These are phyloP conservation scores for Quercus glauca DNA, from an alignment of 306 rosid genomes.

Conservation along the genomic window DNA sequence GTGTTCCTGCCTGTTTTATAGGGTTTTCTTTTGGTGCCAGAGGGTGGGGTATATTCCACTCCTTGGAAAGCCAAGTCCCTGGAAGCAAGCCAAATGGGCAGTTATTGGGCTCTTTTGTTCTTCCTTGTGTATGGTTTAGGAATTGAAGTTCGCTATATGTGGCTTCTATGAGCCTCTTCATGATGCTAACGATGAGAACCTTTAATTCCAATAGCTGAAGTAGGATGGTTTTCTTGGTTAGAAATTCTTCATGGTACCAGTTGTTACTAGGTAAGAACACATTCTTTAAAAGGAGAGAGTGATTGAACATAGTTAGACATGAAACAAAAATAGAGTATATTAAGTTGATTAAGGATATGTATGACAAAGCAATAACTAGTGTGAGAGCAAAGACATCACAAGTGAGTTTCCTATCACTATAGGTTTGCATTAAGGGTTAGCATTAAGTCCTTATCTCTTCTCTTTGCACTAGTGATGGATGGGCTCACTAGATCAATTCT, in stretches of 20 bases:
- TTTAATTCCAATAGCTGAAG: conserved; percentile 11
- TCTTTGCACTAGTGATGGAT: not conserved
- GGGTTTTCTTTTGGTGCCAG: not conserved
- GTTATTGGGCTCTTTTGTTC: conserved; percentile 10
- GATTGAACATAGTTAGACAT: no score
- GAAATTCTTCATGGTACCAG: not conserved
- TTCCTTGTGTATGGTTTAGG: not conserved
- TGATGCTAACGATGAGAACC: not conserved
- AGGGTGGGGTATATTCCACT: not conserved
- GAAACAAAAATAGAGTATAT: no score
- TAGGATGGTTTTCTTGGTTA: not conserved
- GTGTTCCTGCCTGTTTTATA: not conserved
- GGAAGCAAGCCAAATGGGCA: not conserved
- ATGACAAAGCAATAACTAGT: not conserved
- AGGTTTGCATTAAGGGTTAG: no score
- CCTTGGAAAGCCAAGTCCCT: conserved; percentile 1
- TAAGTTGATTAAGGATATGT: not conserved
- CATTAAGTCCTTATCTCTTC: not conserved
- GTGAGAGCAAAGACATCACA: no score
- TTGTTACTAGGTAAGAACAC: not conserved
- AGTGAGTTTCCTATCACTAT: no score
- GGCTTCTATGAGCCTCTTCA: not conserved
- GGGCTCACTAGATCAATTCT: no score
- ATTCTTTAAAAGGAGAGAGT: not conserved
- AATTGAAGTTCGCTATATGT: not conserved